These are phyloP conservation scores for Actinomortierella wolfii DNA, from an alignment of 371 early-diverging fungal genomes.

Conservation along the genomic window DNA sequence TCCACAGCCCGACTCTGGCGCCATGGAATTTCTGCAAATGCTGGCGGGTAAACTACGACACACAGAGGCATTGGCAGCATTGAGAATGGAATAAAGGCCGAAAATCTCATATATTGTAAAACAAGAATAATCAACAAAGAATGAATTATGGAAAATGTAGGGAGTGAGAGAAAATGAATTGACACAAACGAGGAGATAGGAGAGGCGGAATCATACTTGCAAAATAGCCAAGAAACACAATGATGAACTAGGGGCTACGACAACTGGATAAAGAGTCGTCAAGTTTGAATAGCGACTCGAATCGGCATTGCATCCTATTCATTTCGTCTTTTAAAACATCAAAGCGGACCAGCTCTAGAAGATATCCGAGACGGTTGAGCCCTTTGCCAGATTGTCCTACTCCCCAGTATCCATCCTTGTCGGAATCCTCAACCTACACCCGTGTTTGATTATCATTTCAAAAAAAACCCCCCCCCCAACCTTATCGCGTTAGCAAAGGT, in stretches of 20 bases:
- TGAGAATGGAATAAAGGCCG: slow-evolving; percentile 26
- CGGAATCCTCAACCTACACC: slow-evolving; percentile 3
- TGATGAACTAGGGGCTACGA: too few relatives aligned
- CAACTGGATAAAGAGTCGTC: too few relatives aligned
- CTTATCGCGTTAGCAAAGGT: neutral
- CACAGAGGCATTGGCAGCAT: slow-evolving; percentile 21
- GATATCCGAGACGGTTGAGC: slow-evolving; percentile 6
- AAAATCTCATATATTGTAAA: neutral
- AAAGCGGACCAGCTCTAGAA: neutral
- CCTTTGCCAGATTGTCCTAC: neutral
- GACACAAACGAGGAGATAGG: too few relatives aligned
- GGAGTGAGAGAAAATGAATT: too few relatives aligned
- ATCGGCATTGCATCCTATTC: too few relatives aligned
- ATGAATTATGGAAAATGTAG: too few relatives aligned
- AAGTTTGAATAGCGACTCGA: too few relatives aligned
- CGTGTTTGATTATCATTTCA: neutral
- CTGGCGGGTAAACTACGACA: slow-evolving; percentile 40
- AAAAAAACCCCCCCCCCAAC: neutral
- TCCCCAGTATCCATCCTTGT: slow-evolving; percentile 2
- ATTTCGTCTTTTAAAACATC: neutral
- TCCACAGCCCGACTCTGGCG: slow-evolving; percentile 52
- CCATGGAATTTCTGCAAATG: slow-evolving; percentile 57
- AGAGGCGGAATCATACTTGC: too few relatives aligned
- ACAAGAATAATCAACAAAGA: too few relatives aligned
- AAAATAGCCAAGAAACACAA: too few relatives aligned